Evolutionary conservation across 805 yeast genomes (phyloP).

Genomic region (Myxozyma vanderwaltii): DNA sequence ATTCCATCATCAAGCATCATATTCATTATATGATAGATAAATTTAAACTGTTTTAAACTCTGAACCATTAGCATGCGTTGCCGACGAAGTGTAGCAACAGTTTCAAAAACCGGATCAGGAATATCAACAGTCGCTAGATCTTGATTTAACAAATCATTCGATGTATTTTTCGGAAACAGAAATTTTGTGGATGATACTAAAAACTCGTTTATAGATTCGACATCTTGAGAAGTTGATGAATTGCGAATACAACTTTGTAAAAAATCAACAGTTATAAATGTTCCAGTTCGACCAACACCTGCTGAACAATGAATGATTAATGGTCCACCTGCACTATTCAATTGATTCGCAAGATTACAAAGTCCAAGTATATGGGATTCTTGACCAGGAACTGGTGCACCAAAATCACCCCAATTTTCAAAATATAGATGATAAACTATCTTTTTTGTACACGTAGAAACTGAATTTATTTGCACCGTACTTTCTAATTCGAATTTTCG

Average conservation of each 20-base stretch:
- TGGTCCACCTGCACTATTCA: conserved; percentile 53
- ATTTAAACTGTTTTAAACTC: conserved; percentile 44
- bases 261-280: conserved; percentile 73
- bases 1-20: not conserved
- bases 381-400: conserved; percentile 52
- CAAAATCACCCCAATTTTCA: conserved; percentile 82
- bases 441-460: conserved; percentile 25
- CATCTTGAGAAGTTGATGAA: not conserved
- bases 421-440: conserved; percentile 66
- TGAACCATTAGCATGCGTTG: conserved; percentile 51
- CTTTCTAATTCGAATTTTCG: conserved; percentile 16
- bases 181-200: conserved; percentile 2
- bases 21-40: conserved; percentile 40
- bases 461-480: conserved; percentile 22
- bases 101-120: conserved; percentile 37
- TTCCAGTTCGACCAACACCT: conserved; percentile 96
- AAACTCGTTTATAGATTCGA: not conserved
- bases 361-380: conserved; percentile 60
- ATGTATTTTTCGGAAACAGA: not conserved
- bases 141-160: not conserved
- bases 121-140: not conserved
- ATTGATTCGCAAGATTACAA: conserved; percentile 49
- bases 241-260: conserved; percentile 35
- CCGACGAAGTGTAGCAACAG: conserved; percentile 43
- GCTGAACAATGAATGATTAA: conserved; percentile 90